A percentile compares a stretch with the other conserved stretches of the same genome.
phyloP scores from a whole-genome alignment of 257 asterid genomes.

The Sherardia arvensis region DNA sequence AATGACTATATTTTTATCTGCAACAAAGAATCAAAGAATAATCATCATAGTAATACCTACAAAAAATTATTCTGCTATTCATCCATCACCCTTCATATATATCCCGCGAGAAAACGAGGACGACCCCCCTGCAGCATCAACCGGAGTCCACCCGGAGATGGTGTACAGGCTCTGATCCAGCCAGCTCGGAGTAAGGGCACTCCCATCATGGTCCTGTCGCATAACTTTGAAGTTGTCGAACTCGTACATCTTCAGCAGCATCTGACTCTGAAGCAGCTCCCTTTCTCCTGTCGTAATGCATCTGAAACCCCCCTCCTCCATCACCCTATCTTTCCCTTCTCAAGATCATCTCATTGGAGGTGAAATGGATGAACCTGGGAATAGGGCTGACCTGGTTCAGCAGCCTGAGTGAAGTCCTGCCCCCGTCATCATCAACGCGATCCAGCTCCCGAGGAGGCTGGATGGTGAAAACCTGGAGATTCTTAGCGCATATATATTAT shows the following conservation, averaged over 20 bases:
- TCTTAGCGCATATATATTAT: constrained; percentile 53
- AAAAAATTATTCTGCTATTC: constrained; percentile 31
- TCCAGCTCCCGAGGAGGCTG: constrained; percentile 61
- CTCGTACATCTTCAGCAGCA: constrained; percentile 73
- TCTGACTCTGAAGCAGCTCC: constrained; percentile 59
- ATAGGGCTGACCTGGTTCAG: constrained; percentile 74
- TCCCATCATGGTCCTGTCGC: constrained; percentile 30
- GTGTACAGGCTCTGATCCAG: constrained; percentile 71
- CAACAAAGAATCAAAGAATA: constrained; percentile 67
- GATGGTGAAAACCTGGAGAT: constrained; percentile 57
- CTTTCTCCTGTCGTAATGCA: constrained; percentile 41
- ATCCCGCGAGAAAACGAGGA: constrained; percentile 14
- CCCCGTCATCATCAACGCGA: constrained; percentile 43
- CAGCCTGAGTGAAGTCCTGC: constrained; percentile 42
- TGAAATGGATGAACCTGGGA: constrained; percentile 75
- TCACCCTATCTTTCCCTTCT: constrained; percentile 70
- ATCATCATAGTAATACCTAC: constrained; percentile 23
- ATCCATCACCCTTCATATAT: too few species aligned
- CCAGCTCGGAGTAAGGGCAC: constrained; percentile 54
- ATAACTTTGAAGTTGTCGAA: constrained; percentile 32
- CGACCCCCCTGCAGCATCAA: constrained; percentile 52
- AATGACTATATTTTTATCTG: constrained; percentile 27
- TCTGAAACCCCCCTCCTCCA: constrained; percentile 65
- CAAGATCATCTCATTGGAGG: constrained; percentile 76
- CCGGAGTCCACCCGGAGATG: constrained; percentile 55